Evolutionary conservation across 306 rosid species (phyloP).

Genomic region (Begonia masoniana): DNA sequence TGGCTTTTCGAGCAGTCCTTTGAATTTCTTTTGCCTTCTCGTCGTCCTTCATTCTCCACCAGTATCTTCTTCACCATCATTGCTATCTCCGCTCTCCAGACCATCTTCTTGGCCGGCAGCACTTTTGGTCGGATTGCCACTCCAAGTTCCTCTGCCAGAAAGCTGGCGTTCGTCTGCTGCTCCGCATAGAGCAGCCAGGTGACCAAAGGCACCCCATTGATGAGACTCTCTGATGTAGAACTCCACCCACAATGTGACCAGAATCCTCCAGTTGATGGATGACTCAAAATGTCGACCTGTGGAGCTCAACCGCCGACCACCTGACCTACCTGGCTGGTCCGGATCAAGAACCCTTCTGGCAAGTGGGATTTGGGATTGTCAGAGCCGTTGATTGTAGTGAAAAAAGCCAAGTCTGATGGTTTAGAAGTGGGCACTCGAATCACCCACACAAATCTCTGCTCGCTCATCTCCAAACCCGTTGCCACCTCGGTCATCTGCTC

Average conservation of each 20-base stretch:
- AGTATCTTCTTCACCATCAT: constrained; percentile 31
- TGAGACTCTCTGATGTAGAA: neutral
- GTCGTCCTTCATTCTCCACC: constrained; percentile 34
- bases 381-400: no score
- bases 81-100: constrained; percentile 23
- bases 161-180: neutral
- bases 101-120: constrained; percentile 1
- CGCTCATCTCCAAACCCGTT: no score
- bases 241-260: neutral
- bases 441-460: no score
- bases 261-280: neutral
- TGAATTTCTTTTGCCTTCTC: constrained; percentile 16
- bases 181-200: neutral
- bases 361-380: no score
- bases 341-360: neutral
- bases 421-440: no score
- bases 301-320: neutral
- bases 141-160: neutral
- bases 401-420: no score
- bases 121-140: constrained; percentile 11
- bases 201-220: neutral
- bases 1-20: constrained; percentile 18
- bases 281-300: neutral
- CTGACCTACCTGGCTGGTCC: neutral
- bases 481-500: no score